phyloP scores from a whole-genome alignment of 495 filamentous ascomycete genomes.

The Penicillium maclennaniae region DNA sequence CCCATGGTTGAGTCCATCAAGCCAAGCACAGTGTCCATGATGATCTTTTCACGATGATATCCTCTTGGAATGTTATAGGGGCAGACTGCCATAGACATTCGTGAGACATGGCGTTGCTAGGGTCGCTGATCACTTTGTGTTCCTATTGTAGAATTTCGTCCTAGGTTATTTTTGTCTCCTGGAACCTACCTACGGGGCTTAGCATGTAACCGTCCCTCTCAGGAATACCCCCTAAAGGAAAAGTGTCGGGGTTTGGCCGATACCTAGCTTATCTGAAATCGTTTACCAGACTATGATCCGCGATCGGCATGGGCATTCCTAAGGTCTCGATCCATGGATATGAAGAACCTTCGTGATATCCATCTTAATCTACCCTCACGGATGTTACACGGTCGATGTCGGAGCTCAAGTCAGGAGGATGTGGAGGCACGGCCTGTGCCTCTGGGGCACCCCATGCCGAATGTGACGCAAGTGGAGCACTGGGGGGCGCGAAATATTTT shows the following conservation, averaged over 20 bases:
- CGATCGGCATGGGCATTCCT: too few species aligned
- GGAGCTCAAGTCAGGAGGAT: conserved; percentile 15
- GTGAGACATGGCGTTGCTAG: conserved; percentile 20
- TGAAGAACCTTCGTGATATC: neutral
- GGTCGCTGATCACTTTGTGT: conserved; percentile 9
- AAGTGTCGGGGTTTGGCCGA: conserved; percentile 6
- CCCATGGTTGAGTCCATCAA: neutral
- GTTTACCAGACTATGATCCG: neutral
- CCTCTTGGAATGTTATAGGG: neutral
- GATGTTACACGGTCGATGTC: neutral
- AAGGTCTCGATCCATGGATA: neutral
- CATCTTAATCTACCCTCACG: neutral
- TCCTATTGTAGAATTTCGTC: neutral
- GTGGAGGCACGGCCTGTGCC: conserved; percentile 14
- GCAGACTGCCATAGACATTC: neutral
- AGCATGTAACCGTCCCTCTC: neutral
- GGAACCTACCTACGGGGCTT: neutral
- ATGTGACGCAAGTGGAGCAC: conserved; percentile 4
- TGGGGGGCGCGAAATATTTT: conserved; percentile 1
- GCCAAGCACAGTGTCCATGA: neutral
- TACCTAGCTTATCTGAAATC: neutral
- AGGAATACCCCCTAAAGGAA: neutral
- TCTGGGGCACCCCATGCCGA: conserved; percentile 18
- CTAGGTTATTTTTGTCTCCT: neutral
- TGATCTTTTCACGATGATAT: neutral